These are phyloP conservation scores for Blumeria graminis DNA, from an alignment of 2,329 filamentous ascomycete genomes.

Conservation along the genomic window DNA sequence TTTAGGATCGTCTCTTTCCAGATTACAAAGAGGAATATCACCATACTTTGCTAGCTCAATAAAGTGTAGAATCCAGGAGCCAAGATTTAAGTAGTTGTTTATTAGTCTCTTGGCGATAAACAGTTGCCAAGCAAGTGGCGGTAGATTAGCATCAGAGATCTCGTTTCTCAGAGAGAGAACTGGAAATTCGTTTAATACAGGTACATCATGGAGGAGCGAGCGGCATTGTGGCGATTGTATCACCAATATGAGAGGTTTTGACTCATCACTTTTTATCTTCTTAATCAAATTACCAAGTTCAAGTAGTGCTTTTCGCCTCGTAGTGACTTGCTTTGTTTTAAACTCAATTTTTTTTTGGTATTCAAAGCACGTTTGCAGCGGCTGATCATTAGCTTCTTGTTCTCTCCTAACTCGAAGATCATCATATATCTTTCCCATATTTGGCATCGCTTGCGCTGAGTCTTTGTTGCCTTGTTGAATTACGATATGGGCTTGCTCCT, in stretches of 20 bases:
- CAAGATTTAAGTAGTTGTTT: slow-evolving; percentile 76
- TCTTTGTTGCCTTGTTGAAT: slow-evolving; percentile 70
- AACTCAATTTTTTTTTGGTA: slow-evolving; percentile 77
- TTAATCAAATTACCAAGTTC: slow-evolving; percentile 75
- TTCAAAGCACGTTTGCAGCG: slow-evolving; percentile 57
- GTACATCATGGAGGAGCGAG: slow-evolving; percentile 62
- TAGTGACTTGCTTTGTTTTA: slow-evolving; percentile 70
- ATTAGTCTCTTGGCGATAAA: slow-evolving; percentile 72
- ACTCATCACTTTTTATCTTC: slow-evolving; percentile 71
- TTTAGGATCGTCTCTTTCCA: slow-evolving; percentile 80
- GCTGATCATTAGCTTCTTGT: slow-evolving; percentile 40
- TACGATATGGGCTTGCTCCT: slow-evolving; percentile 59
- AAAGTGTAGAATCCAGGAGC: slow-evolving; percentile 74
- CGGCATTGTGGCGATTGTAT: slow-evolving; percentile 74
- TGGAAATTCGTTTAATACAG: slow-evolving; percentile 63
- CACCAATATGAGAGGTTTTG: slow-evolving; percentile 57
- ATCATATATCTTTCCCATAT: slow-evolving; percentile 67
- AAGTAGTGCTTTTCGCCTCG: slow-evolving; percentile 65
- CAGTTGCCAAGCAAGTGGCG: slow-evolving; percentile 79
- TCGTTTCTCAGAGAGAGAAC: slow-evolving; percentile 63
- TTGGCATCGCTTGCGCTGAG: slow-evolving; percentile 58
- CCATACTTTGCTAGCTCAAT: slow-evolving; percentile 76
- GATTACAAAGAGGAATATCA: slow-evolving; percentile 81
- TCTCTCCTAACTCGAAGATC: slow-evolving; percentile 46
- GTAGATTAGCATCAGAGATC: slow-evolving; percentile 61